Conservation (phyloP, 176 grass and related monocot species). For the Alopecurus myosuroides region DNA sequence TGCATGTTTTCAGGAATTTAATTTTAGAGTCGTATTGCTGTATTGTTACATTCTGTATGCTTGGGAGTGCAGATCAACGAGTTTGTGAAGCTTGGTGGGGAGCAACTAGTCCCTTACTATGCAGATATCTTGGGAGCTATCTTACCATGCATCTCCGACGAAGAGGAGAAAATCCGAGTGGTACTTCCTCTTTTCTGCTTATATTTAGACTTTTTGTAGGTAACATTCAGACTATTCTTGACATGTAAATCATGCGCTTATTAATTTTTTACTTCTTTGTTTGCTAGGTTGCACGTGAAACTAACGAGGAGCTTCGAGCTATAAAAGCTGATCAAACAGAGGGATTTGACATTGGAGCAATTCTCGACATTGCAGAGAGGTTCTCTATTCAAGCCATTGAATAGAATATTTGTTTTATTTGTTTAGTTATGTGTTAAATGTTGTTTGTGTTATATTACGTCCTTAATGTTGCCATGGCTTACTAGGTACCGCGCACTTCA, state of each 20-base stretch:
- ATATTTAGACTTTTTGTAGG: neutral
- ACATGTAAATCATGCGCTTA: neutral
- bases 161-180: constrained; percentile 98
- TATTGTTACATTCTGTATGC: constrained; percentile 29
- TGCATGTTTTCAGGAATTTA: constrained; percentile 8
- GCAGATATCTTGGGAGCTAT: constrained; percentile 95
- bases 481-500: neutral
- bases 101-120: constrained; percentile 97
- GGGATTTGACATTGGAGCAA: constrained; percentile 88
- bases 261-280: constrained; percentile 22
- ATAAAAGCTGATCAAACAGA: constrained; percentile 83
- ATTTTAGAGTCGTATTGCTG: constrained; percentile 22
- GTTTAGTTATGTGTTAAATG: neutral
- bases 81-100: constrained; percentile 98
- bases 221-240: constrained; percentile 1
- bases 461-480: neutral
- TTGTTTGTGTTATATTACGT: neutral
- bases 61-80: constrained; percentile 84
- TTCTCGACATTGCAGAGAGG: constrained; percentile 87
- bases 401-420: neutral
- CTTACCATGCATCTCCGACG: constrained; percentile 93
- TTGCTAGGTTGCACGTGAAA: constrained; percentile 97
- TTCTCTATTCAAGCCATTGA: constrained; percentile 20
- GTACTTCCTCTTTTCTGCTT: constrained; percentile 41
- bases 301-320: constrained; percentile 92